A percentile compares a stretch with the other conserved stretches of the same genome.
Evolutionary conservation across 352 stramenopile genomes (phyloP).

Genomic region (Plasmopara muralis): DNA sequence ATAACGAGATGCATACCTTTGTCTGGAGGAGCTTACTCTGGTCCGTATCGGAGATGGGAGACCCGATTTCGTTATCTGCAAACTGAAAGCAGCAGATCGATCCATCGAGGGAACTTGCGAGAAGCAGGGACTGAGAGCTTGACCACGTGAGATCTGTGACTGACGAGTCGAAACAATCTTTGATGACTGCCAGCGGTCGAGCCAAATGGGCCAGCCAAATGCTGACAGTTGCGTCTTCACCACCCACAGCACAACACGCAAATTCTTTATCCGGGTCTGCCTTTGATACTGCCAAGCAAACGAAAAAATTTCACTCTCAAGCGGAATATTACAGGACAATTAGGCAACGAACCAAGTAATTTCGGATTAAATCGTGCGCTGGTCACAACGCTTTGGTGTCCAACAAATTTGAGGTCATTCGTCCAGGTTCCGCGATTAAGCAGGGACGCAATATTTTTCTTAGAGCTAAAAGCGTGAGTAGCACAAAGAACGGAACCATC

Average conservation of each 20-base stretch:
- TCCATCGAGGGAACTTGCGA: constrained; percentile 73
- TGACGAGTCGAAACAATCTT: constrained; percentile 77
- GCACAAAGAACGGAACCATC: constrained; percentile 74
- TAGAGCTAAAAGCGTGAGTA: constrained; percentile 82
- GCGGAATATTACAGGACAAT: neutral
- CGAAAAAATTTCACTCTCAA: neutral
- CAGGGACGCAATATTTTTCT: constrained; percentile 80
- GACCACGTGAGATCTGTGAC: constrained; percentile 81
- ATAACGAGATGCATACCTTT: constrained; percentile 61
- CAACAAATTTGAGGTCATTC: constrained; percentile 84
- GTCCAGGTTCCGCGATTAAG: constrained; percentile 70
- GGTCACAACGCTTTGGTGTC: constrained; percentile 72
- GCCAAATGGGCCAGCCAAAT: constrained; percentile 80
- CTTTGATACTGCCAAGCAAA: constrained; percentile 35
- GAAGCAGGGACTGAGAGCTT: constrained; percentile 43
- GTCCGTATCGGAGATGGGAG: constrained; percentile 55
- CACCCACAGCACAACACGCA: constrained; percentile 75
- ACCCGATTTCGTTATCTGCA: constrained; percentile 50
- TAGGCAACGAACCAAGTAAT: constrained; percentile 43
- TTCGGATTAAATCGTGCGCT: constrained; percentile 79
- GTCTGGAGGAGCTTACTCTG: constrained; percentile 78
- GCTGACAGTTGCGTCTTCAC: constrained; percentile 78
- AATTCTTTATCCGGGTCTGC: constrained; percentile 68
- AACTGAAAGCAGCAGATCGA: constrained; percentile 84
- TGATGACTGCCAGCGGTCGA: constrained; percentile 69